phyloP scores from a whole-genome alignment of 257 asterid genomes.

The Buddleja alternifolia region DNA sequence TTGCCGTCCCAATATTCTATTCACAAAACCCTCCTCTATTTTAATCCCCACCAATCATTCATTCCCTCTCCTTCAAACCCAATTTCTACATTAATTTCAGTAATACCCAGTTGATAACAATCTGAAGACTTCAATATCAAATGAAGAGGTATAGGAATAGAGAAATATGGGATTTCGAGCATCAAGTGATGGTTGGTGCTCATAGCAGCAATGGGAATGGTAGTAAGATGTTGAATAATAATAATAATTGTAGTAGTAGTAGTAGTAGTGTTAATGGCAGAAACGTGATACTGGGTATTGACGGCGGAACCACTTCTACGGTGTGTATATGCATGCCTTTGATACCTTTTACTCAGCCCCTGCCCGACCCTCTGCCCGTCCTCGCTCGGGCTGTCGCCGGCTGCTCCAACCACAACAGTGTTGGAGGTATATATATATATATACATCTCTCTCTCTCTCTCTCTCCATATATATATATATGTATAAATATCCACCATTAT shows the following conservation, averaged over 20 bases:
- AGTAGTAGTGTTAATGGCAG: slow-evolving; percentile 25
- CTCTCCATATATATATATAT: not conserved
- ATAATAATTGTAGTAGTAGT: too few relatives aligned
- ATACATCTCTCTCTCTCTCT: too few relatives aligned
- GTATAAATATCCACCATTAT: not conserved
- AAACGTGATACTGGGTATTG: slow-evolving; percentile 71
- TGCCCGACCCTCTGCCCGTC: slow-evolving; percentile 69
- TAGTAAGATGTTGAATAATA: slow-evolving; percentile 21
- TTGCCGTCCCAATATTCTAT: slow-evolving; percentile 51
- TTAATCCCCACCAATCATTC: slow-evolving; percentile 36
- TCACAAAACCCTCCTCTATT: slow-evolving; percentile 27
- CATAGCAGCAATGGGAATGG: slow-evolving; percentile 25
- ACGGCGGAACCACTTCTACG: slow-evolving; percentile 79
- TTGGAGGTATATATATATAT: slow-evolving; percentile 56
- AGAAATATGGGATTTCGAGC: slow-evolving; percentile 56
- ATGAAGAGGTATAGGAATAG: slow-evolving; percentile 45
- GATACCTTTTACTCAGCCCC: slow-evolving; percentile 42
- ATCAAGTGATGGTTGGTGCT: slow-evolving; percentile 36
- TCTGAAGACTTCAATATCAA: slow-evolving; percentile 14
- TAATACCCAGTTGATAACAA: slow-evolving; percentile 1
- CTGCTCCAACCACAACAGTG: slow-evolving; percentile 85
- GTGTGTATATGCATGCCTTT: slow-evolving; percentile 78
- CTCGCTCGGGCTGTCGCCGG: slow-evolving; percentile 84
- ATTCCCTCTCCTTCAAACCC: slow-evolving; percentile 3
- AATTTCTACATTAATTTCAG: not conserved